Evolutionary conservation across 176 grass and related monocot genomes (phyloP), one percentile per base, ranked within the genome.

Genomic region (Juncus inflexus): DNA sequence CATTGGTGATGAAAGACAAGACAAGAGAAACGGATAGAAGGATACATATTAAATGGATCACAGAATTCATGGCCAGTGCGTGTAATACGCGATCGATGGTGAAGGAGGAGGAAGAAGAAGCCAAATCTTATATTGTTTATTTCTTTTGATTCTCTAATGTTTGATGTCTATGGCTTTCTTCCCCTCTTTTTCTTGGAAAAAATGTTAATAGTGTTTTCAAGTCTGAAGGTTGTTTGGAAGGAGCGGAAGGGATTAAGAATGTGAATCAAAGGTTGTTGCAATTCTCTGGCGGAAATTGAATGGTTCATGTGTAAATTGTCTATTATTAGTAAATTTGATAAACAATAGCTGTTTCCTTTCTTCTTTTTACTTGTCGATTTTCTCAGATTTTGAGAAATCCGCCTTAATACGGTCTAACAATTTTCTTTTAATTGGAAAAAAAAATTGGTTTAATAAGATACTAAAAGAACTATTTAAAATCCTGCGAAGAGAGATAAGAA

Each of bases 181-280:
- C 60, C 58, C 60, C 60, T 76, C 52, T 76, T 28, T 60, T 55
- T 35, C 52, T 55, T 65, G 74, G 49, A 59, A 57, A 28, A 28
- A 1, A 57, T 54, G 52, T 39, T 60, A 42, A 58, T 60, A n/a
- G 53, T 49, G 8, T 15, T 53, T 47, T 58, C 49, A 59, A 60
- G n/a, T 67, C 50, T 8, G n/a, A 67, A 65, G 61, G 52, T 36
- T 39, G 74, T 67, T 77, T 47, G 11, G 37, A 39, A 59, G 12
- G 74, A 67, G 64, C 67, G 74, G 47, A 69, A 15, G 15, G 39
- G 74, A 77, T 60, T 69, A 50, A 77, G 16, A 60, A 54, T 57
- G 40, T 35, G 50, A 60, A 77, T 61, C 42, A 37, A 76, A 66
- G 15, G 38, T 56, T 42, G 52, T 66, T 67, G 35, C 5, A 49